Evolutionary conservation across 2,329 filamentous ascomycete species (phyloP).

Genomic region (Sclerotinia trifoliorum): DNA sequence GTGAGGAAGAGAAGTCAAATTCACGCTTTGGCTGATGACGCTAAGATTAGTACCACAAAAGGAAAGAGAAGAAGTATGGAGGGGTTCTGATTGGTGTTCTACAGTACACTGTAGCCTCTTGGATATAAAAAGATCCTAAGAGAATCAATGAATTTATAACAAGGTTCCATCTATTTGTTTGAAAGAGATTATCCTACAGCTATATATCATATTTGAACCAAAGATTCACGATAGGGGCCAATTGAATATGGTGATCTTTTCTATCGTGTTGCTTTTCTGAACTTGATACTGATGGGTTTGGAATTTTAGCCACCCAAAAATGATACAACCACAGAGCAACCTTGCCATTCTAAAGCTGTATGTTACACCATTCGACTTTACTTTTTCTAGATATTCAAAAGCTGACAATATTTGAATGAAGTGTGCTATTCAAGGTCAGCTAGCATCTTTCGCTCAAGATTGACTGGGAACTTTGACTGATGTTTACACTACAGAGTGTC

Average conservation of each 20-base stretch:
- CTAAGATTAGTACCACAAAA: conserved; percentile 12
- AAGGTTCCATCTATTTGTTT: neutral
- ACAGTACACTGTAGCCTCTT: neutral
- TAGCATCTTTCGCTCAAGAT: conserved; percentile 28
- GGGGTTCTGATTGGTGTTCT: neutral
- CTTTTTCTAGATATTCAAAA: neutral
- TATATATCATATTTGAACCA: neutral
- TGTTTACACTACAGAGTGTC: conserved; percentile 60
- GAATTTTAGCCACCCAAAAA: conserved; percentile 55
- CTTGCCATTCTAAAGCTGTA: conserved; percentile 83
- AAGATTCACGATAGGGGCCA: neutral
- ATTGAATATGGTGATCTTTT: conserved; percentile 16
- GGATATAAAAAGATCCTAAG: neutral
- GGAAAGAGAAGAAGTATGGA: neutral
- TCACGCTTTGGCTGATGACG: conserved; percentile 22
- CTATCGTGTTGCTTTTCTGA: conserved; percentile 8
- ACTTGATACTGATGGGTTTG: conserved; percentile 22
- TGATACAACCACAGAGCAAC: conserved; percentile 59
- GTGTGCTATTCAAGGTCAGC: conserved; percentile 86
- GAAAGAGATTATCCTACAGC: neutral
- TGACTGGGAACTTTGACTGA: conserved; percentile 11
- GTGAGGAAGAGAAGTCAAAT: conserved; percentile 10
- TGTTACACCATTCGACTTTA: conserved; percentile 41
- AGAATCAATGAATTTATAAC: neutral
- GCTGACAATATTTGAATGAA: conserved; percentile 39